These are phyloP conservation scores for Pyricularia sp. DNA, from an alignment of 2,329 filamentous ascomycete species.

Conservation along the genomic window DNA sequence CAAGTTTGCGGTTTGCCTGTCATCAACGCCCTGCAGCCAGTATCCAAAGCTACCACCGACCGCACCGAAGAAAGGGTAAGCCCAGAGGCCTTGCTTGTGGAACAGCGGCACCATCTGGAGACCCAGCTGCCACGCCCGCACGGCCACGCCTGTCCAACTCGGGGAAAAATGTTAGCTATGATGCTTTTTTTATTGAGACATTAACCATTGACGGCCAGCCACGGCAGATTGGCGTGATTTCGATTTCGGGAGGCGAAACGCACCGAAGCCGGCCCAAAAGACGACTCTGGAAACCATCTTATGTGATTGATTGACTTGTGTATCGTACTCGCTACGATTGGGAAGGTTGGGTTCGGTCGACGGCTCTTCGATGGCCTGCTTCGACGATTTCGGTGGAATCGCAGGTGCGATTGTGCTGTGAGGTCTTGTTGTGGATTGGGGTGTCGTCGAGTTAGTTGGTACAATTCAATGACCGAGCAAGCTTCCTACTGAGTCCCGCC, in stretches of 20 bases:
- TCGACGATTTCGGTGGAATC: background rate
- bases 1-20: slow-evolving; percentile 68
- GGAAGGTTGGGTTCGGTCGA: background rate
- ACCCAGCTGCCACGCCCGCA: slow-evolving; percentile 92
- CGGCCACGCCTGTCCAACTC: slow-evolving; percentile 62
- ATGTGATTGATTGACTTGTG: background rate
- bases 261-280: slow-evolving; percentile 92
- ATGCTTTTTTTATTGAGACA: background rate
- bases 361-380: background rate
- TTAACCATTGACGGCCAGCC: background rate
- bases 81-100: slow-evolving; percentile 75
- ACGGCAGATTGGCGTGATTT: background rate
- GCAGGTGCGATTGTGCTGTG: background rate
- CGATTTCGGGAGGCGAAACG: slow-evolving; percentile 22
- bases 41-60: slow-evolving; percentile 91
- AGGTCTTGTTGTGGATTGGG: background rate
- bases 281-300: slow-evolving; percentile 56
- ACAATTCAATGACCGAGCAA: background rate
- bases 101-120: slow-evolving; percentile 98
- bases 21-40: slow-evolving; percentile 88
- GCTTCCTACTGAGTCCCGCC: background rate
- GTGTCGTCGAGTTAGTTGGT: background rate
- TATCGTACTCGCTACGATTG: background rate
- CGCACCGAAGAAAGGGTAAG: slow-evolving; percentile 80
- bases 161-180: background rate